Conservation (phyloP, 805 yeast genomes). For the Metahyphopichia silvanorum region DNA sequence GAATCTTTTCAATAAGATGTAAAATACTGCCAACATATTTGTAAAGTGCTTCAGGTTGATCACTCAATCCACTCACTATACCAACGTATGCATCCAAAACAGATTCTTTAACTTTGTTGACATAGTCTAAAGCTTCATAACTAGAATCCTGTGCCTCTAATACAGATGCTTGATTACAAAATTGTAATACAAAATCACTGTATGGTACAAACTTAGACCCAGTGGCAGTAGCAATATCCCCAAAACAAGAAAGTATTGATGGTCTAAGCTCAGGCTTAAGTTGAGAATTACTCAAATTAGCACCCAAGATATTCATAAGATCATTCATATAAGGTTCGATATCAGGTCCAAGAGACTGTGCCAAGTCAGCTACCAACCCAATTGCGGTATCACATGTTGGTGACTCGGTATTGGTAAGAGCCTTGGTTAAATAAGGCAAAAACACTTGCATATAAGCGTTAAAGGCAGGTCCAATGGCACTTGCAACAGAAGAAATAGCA, state of each 20-base stretch:
- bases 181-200: constrained; percentile 72
- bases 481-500: constrained; percentile 86
- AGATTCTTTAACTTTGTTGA: constrained; percentile 70
- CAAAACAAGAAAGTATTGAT: constrained; percentile 85
- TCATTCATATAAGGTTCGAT: constrained; percentile 74
- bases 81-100: constrained; percentile 97
- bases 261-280: constrained; percentile 84
- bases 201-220: constrained; percentile 77
- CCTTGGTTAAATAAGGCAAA: constrained; percentile 76
- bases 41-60: constrained; percentile 58
- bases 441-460: constrained; percentile 76
- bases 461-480: constrained; percentile 71
- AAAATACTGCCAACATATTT: constrained; percentile 70
- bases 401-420: constrained; percentile 77
- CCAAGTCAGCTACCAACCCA: constrained; percentile 91
- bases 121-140: constrained; percentile 74
- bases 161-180: constrained; percentile 65
- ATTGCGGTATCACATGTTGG: constrained; percentile 87
- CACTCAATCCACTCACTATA: constrained; percentile 84
- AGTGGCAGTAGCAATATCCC: constrained; percentile 89
- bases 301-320: constrained; percentile 80
- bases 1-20: constrained; percentile 59
- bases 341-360: constrained; percentile 77
- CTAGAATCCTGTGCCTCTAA: constrained; percentile 64
- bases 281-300: constrained; percentile 60